Conservation (phyloP, 2,329 filamentous ascomycete species). For the Exophiala spinifera region DNA sequence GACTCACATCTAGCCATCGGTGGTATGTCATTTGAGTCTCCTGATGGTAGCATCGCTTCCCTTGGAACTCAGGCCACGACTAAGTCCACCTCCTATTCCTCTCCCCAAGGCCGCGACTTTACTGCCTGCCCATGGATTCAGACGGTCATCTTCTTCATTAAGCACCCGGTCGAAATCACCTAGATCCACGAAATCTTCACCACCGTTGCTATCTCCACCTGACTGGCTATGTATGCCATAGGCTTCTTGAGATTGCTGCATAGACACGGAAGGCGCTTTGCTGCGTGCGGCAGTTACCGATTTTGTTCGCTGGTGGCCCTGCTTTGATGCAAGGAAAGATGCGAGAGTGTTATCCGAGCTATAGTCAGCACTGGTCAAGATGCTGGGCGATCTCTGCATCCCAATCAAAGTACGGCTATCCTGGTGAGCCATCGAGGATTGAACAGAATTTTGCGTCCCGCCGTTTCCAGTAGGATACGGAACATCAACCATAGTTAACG, state of each 20-base stretch:
- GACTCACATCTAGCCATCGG: background rate
- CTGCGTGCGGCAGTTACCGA: constrained; percentile 10
- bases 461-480: constrained; percentile 30
- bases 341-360: constrained; percentile 17
- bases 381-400: constrained; percentile 13
- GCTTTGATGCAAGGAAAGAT: constrained; percentile 25
- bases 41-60: constrained; percentile 28
- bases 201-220: background rate
- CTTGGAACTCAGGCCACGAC: constrained; percentile 36
- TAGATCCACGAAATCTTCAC: background rate
- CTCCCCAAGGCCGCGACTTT: constrained; percentile 39
- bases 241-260: background rate
- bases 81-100: constrained; percentile 43
- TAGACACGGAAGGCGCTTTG: constrained; percentile 5
- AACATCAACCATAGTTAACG: constrained; percentile 36
- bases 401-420: constrained; percentile 4
- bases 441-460: constrained; percentile 4
- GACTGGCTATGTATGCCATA: background rate
- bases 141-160: constrained; percentile 16
- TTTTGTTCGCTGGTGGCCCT: constrained; percentile 19
- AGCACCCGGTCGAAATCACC: background rate
- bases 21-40: constrained; percentile 13
- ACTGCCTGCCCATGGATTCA: constrained; percentile 24
- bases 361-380: constrained; percentile 2
- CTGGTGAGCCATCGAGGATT: constrained; percentile 3